Conservation (phyloP, 2,329 filamentous ascomycete species). For the Akanthomyces uredinophilus region DNA sequence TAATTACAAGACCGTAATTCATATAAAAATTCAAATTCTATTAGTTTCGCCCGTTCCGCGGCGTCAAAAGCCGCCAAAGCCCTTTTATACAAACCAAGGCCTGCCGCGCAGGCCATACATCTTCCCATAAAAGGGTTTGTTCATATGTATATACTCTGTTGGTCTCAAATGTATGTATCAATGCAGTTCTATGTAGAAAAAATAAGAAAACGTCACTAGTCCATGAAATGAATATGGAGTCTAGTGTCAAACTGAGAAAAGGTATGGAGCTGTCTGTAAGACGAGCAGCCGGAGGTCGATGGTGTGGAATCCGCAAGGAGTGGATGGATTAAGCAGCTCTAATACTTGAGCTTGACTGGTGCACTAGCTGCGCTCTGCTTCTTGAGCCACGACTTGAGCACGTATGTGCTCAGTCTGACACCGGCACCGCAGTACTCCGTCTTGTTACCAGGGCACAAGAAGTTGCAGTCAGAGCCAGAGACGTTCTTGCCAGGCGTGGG, state of each 20-base stretch:
- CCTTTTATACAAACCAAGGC: neutral
- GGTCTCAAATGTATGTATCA: constrained; percentile 6
- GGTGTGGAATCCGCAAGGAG: neutral
- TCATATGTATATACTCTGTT: neutral
- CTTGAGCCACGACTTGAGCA: constrained; percentile 14
- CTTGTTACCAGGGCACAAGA: constrained; percentile 30
- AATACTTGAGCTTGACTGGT: constrained; percentile 6
- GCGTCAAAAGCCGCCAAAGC: neutral
- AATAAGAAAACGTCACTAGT: neutral
- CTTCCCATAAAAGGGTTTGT: neutral
- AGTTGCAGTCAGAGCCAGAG: constrained; percentile 27
- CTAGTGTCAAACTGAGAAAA: neutral
- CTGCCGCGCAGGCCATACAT: neutral
- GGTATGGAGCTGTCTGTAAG: neutral
- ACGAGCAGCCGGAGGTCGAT: neutral
- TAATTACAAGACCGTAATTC: neutral
- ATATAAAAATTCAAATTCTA: neutral
- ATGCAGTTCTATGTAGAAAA: neutral
- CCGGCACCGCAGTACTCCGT: constrained; percentile 29
- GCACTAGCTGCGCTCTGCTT: neutral
- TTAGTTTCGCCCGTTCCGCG: neutral
- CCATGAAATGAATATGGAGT: neutral
- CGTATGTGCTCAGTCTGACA: constrained; percentile 29
- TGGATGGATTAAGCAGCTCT: neutral
- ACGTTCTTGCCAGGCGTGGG: constrained; percentile 26